Evolutionary conservation across 2,329 filamentous ascomycete genomes (phyloP).

Genomic region (Fusarium vanettenii): DNA sequence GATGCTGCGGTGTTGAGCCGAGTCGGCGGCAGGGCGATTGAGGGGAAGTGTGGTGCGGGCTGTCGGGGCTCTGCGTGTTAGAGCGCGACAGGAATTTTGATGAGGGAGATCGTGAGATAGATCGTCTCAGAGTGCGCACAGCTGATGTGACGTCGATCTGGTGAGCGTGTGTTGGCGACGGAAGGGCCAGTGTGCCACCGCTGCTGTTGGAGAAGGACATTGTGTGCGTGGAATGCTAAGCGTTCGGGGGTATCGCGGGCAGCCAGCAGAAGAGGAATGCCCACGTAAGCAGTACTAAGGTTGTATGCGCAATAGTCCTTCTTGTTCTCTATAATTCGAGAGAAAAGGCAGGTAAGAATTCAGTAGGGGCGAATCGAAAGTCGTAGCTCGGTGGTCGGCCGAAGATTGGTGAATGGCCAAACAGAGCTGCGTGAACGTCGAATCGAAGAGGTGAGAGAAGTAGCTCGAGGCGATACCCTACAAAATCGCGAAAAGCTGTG

Average conservation of each 20-base stretch:
- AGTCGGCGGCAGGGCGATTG: conserved; percentile 64
- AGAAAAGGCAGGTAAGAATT: conserved; percentile 19
- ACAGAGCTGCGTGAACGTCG: conserved; percentile 17
- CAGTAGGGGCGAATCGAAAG: conserved; percentile 14
- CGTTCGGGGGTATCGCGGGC: conserved; percentile 39
- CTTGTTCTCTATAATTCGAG: conserved; percentile 15
- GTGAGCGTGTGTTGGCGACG: conserved; percentile 85
- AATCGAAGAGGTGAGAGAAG: conserved; percentile 28
- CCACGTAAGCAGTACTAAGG: conserved; percentile 36
- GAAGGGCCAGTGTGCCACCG: conserved; percentile 85
- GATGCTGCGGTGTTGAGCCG: conserved; percentile 51
- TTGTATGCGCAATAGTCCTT: conserved; percentile 23
- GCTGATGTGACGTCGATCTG: conserved; percentile 85
- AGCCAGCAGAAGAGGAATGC: conserved; percentile 44
- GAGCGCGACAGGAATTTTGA: conserved; percentile 77
- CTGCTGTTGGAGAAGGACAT: conserved; percentile 71
- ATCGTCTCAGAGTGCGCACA: conserved; percentile 85
- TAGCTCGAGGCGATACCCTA: conserved; percentile 36
- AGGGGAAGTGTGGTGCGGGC: conserved; percentile 59
- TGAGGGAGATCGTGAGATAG: conserved; percentile 89
- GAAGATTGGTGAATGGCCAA: conserved; percentile 17
- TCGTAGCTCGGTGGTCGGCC: conserved; percentile 15
- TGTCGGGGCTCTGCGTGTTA: conserved; percentile 60
- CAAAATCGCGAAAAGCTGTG: conserved; percentile 42
- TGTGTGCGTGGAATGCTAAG: conserved; percentile 48